Evolutionary conservation across 371 early-diverging fungal genomes (phyloP), one percentile per base, ranked within the genome.

Genomic region (Basidiobolus meristosporus): DNA sequence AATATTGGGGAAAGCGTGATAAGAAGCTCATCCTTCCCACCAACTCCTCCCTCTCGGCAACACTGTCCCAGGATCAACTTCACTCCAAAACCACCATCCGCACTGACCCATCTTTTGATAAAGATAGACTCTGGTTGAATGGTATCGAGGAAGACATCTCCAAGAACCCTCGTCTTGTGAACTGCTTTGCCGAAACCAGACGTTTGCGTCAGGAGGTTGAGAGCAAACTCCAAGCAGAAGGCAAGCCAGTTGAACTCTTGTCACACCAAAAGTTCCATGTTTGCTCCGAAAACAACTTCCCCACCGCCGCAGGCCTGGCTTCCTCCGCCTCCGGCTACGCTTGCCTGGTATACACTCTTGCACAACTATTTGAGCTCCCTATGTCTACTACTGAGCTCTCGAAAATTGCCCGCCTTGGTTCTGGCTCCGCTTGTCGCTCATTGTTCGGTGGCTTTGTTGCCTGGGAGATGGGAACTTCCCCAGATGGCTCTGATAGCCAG

Each of bases 241-340:
- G 54, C 45, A 32, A 46, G 5, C 44, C 51, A 16, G 41, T 62
- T 21, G 56, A 57, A 9, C 61, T 60, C 5, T 54, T 82, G 39
- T 73, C 79, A 0, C 48, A 53, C 19, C 72, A 69, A 52, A 47
- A 54, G 22, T 44, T 95, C 37, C 88, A 81, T 48, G 75, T 93
- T 31, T 77, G 77, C 51, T 91, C 93, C 20, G 83, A 74, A 48
- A 98, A 98, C 74, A 97, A 91, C 69, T 98, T 98, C 56, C 98
- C 99, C 16, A 95, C 98, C 5, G 97, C 97, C 26, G 97, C 97
- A 6, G 99, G 99, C n/a, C 64, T 98, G 30, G 99, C 99, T n/a
- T 93, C 95, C 32, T 91, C 92, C 14, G 98, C 99, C 12, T 87
- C 90, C 10, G 99, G 99, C 2, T 85, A 87, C 39, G 92, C 99